These are phyloP conservation scores for Discostella stelligeroides DNA, from an alignment of 108 stramenopile genomes.

Conservation along the genomic window DNA sequence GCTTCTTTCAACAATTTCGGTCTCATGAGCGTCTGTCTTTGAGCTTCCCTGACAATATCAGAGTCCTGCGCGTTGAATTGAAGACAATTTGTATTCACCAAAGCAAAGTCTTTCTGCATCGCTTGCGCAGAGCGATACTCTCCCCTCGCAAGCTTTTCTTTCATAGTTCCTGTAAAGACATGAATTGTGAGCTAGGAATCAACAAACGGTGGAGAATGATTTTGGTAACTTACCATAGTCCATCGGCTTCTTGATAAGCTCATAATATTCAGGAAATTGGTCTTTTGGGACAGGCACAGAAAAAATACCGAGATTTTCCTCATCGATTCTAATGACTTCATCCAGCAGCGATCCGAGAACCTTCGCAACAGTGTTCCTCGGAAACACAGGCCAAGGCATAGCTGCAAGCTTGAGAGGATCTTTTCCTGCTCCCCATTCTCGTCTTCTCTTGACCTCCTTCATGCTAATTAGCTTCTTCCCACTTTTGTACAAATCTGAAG, in stretches of 20 bases:
- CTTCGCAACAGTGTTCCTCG: conserved; percentile 60
- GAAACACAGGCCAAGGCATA: conserved; percentile 85
- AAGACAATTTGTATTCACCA: conserved; percentile 84
- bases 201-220: not conserved
- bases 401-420: conserved; percentile 79
- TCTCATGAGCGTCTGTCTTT: conserved; percentile 71
- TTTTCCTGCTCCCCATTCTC: conserved; percentile 80
- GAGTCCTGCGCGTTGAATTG: conserved; percentile 80
- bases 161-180: conserved; percentile 63
- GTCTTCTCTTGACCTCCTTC: conserved; percentile 78
- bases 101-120: conserved; percentile 87
- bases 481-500: conserved; percentile 50
- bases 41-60: conserved; percentile 82
- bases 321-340: conserved; percentile 74
- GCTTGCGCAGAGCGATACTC: conserved; percentile 86
- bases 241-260: conserved; percentile 70
- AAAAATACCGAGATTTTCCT: conserved; percentile 71
- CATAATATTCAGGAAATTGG: conserved; percentile 90
- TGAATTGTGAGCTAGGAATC: not conserved
- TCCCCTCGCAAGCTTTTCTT: conserved; percentile 76
- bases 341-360: conserved; percentile 76
- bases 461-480: conserved; percentile 69
- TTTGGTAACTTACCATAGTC: not conserved
- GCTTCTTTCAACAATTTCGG: conserved; percentile 74
- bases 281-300: conserved; percentile 80